Evolutionary conservation across 2,329 filamentous ascomycete genomes (phyloP), one percentile per base, ranked within the genome.

Genomic region (Ophiostoma novo-ulmi): DNA sequence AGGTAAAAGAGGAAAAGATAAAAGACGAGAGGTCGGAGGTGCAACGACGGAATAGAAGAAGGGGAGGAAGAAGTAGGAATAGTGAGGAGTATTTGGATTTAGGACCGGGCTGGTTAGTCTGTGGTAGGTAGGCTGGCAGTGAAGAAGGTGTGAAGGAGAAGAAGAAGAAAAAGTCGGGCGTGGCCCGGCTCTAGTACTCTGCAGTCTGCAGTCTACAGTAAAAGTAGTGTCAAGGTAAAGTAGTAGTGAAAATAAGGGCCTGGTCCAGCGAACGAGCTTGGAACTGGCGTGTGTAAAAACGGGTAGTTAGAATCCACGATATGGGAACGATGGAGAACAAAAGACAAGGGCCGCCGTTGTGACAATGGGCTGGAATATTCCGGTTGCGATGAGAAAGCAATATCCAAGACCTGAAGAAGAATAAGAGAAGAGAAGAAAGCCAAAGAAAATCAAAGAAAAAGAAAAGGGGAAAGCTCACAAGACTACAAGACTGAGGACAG

Each of bases 211-310:
- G 69, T 31, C 31, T 31, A 31, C 22, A 31, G 22, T 22, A 26
- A 11, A 44, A 22, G 52, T 22, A 58, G 52, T 58, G 22, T 26
- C n/a, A 10, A 22, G 52, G 52, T 63, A 39, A 35, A 61, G 63
- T 65, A 39, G 63, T 65, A 65, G 63, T 64, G 61, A 64, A 64
- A 20, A 14, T 64, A 64, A 64, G 63, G 63, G 63, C 63, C 63
- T 65, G 31, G 36, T 65, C 63, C 63, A 65, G 63, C 63, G 63
- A 39, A 36, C 63, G 31, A 36, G 61, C 61, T 58, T 58, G 52
- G 13, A 64, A 65, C 31, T n/a, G 58, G 39, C 61, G 69, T 48
- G 64, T 70, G 41, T 66, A 70, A 70, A 70, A 70, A 70, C 38
- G 66, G 41, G 36, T 48, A 66, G 31, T 6, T 6, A 31, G 41